Base-by-base conservation (phyloP, 371 early-diverging fungal genomes). In the Apophysomyces trapeziformis region DNA sequence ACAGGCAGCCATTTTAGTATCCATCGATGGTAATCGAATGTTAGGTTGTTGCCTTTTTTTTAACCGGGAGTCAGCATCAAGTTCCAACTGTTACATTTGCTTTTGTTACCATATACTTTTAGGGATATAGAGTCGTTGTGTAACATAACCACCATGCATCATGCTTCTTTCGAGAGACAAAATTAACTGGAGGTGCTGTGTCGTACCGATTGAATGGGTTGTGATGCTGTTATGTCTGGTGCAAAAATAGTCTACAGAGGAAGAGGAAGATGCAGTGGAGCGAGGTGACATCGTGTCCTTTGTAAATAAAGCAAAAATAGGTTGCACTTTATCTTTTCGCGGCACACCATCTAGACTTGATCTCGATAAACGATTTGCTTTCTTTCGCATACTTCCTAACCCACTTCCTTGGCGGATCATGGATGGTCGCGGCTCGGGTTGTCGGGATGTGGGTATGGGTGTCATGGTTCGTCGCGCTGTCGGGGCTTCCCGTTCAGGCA, bases 81-180 rank as follows among this genome's bases (percentile, higher is more conserved):
- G 32, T 26, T 26, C 32, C 32, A 26, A 26, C 32, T 26, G 2
- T 26, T 26, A 2, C 32, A 26, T 38, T 43, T 36, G 37, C 46
- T 62, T 62, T 61, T 47, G 3, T 56, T 32, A 74, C 89, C 89
- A 89, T 61, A 89, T 62, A 50, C 80, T 80, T 65, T 81, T 78
- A 62, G 89, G 89, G 65, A 89, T 80, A 75, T 79, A 83, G n/a
- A 89, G 69, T 18, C 73, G 69, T 36, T 73, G 76, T 21, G 89
- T 87, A 12, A 89, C 62, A 68, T 78, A 74, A 14, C 82, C 85
- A 7, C 89, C 87, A 26, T 77, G 69, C 13, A 68, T 61, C 85
- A 85, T 87, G 38, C 78, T 82, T 44, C 69, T 67, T 44, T 76
- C 80, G 11, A 87, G 63, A 5, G 83, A 72, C 4, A 83, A 62